Conservation (phyloP, 2,329 filamentous ascomycete genomes). For the Fusarium nanum region DNA sequence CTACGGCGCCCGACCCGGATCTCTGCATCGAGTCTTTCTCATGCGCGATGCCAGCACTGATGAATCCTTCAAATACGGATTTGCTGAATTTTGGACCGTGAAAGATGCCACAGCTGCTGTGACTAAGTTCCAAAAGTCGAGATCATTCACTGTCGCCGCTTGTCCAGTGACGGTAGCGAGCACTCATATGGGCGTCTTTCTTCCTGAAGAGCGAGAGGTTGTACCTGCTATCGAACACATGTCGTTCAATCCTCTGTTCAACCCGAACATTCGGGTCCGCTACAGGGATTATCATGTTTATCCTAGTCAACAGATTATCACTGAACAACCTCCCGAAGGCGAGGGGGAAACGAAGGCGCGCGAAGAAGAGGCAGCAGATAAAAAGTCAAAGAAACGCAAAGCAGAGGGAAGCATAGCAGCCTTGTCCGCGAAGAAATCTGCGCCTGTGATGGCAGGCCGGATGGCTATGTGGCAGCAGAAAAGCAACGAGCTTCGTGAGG, state of each 20-base stretch:
- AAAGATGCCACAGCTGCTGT: conserved; percentile 81
- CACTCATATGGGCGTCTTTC: conserved; percentile 87
- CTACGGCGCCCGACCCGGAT: conserved; percentile 77
- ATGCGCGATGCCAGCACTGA: conserved; percentile 78
- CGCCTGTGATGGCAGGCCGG: conserved; percentile 59
- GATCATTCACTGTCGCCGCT: conserved; percentile 82
- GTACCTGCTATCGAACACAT: conserved; percentile 68
- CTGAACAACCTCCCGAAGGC: conserved; percentile 59
- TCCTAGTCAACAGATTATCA: conserved; percentile 71
- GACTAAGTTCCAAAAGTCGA: conserved; percentile 75
- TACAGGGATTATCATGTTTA: conserved; percentile 84
- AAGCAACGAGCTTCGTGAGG: conserved; percentile 55
- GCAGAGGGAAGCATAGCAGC: conserved; percentile 53
- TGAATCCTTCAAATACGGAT: conserved; percentile 83
- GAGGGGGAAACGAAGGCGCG: conserved; percentile 46
- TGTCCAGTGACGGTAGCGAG: conserved; percentile 77
- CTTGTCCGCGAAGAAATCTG: conserved; percentile 52
- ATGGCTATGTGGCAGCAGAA: conserved; percentile 60
- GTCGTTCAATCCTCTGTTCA: conserved; percentile 77
- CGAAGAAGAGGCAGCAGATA: conserved; percentile 49
- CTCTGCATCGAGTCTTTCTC: conserved; percentile 80
- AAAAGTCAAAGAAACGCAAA: conserved; percentile 66
- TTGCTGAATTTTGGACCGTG: conserved; percentile 82
- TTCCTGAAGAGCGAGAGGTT: conserved; percentile 73
- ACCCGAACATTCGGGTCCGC: conserved; percentile 73